A percentile compares a stretch with the other conserved stretches of the same genome.
phyloP scores from a whole-genome alignment of 345 rosid genomes.

The Aquilaria malaccensis region DNA sequence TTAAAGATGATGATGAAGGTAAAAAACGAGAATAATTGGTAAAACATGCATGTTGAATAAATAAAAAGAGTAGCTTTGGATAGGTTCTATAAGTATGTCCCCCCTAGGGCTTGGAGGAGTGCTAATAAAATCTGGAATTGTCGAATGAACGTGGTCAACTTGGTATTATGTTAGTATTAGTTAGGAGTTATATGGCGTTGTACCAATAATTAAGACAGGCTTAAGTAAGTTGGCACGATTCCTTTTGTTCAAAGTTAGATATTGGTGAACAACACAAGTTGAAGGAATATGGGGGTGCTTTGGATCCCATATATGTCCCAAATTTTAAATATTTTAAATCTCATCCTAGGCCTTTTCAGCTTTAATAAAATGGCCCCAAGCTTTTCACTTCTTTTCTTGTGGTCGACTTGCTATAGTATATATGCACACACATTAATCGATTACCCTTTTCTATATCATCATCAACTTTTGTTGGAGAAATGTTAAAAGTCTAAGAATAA shows the following conservation, averaged over 20 bases:
- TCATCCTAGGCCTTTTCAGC: not conserved
- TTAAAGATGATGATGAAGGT: too few relatives aligned
- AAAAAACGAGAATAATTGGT: too few relatives aligned
- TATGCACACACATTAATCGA: not conserved
- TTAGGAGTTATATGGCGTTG: too few relatives aligned
- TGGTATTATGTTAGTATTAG: conserved; percentile 5
- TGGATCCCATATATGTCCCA: too few relatives aligned
- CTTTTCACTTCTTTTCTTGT: conserved; percentile 6
- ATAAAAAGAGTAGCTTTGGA: too few relatives aligned
- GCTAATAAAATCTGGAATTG: not conserved
- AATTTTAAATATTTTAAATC: too few relatives aligned
- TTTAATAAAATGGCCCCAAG: not conserved
- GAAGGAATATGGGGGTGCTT: not conserved
- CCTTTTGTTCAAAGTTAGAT: conserved; percentile 5
- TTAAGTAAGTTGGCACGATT: conserved; percentile 10
- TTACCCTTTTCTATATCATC: too few relatives aligned
- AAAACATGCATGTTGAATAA: too few relatives aligned
- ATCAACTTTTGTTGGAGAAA: too few relatives aligned
- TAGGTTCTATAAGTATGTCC: conserved; percentile 13
- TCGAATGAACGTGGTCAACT: conserved; percentile 34
- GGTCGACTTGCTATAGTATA: not conserved
- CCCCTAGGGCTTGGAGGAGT: conserved; percentile 16
- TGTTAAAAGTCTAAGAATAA: too few relatives aligned
- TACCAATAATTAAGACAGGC: conserved; percentile 5
- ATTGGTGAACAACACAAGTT: not conserved